A percentile compares a stretch with the other conserved stretches of the same genome.
phyloP scores from a whole-genome alignment of 2,329 filamentous ascomycete species.

The Atkinsonella hypoxylon region DNA sequence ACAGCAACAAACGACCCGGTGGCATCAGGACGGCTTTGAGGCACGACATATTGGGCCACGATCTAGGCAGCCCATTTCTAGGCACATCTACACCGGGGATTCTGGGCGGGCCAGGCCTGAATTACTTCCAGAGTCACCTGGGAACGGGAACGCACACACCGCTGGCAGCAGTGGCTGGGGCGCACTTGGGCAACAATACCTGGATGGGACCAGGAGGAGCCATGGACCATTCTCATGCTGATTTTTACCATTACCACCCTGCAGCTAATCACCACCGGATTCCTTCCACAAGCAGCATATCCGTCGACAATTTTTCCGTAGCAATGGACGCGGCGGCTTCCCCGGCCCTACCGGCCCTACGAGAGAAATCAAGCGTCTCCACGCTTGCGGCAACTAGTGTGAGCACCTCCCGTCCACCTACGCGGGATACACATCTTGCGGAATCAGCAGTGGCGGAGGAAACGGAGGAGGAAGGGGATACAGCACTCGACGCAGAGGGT shows the following conservation, averaged over 20 bases:
- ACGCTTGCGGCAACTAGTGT: constrained; percentile 45
- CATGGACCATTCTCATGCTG: constrained; percentile 6
- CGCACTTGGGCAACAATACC: constrained; percentile 28
- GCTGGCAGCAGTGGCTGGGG: constrained; percentile 66
- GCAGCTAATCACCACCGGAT: constrained; percentile 29
- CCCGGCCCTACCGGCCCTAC: constrained; percentile 31
- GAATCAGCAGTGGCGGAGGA: constrained; percentile 29
- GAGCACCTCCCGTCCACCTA: constrained; percentile 43
- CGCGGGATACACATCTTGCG: constrained; percentile 33
- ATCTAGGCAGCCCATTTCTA: constrained; percentile 44
- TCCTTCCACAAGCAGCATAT: constrained; percentile 34
- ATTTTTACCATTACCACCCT: constrained; percentile 7
- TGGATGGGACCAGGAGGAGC: constrained; percentile 19
- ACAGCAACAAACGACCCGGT: constrained; percentile 10
- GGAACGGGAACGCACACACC: constrained; percentile 69
- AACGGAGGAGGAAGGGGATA: constrained; percentile 18
- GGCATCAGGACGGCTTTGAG: constrained; percentile 22
- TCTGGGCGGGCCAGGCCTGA: constrained; percentile 62
- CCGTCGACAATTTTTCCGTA: constrained; percentile 28
- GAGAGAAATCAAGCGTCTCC: constrained; percentile 51
- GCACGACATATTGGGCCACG: constrained; percentile 22
- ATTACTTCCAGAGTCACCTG: constrained; percentile 73
- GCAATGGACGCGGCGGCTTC: constrained; percentile 17
- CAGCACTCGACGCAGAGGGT: constrained; percentile 17
- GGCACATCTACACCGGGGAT: constrained; percentile 51